Conservation (phyloP, 2,329 filamentous ascomycete genomes). For the Neofusicoccum umdonicola region DNA sequence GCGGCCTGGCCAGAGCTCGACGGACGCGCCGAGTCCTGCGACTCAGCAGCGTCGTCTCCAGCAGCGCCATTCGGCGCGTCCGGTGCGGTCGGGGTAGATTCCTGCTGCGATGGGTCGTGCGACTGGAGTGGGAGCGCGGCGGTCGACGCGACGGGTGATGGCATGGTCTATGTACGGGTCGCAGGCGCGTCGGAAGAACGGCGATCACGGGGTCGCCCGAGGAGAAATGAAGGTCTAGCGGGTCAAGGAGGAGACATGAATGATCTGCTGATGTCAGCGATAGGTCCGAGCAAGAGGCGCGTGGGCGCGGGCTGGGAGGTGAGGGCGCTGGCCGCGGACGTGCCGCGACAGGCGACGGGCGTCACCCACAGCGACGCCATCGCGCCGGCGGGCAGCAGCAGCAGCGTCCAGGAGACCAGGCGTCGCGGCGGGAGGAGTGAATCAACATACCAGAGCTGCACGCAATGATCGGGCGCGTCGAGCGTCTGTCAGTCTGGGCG, state of each 20-base stretch:
- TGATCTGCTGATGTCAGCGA: constrained; percentile 26
- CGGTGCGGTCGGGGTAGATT: constrained; percentile 29
- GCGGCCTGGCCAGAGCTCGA: constrained; percentile 29
- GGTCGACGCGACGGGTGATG: constrained; percentile 31
- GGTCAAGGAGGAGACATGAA: constrained; percentile 29
- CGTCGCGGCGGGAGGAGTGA: constrained; percentile 14
- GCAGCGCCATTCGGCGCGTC: constrained; percentile 28
- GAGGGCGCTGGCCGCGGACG: constrained; percentile 10
- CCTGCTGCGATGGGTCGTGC: constrained; percentile 26
- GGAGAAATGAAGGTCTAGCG: constrained; percentile 20
- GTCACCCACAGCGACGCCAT: constrained; percentile 7
- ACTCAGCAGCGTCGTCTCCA: constrained; percentile 34
- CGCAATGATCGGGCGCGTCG: constrained; percentile 32
- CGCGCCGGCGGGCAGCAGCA: neutral
- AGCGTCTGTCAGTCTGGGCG: constrained; percentile 34
- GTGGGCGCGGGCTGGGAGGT: constrained; percentile 23
- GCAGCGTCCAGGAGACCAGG: neutral
- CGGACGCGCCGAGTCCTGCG: constrained; percentile 27
- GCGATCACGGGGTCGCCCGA: constrained; percentile 30
- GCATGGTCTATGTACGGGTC: constrained; percentile 28
- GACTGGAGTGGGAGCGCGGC: constrained; percentile 24
- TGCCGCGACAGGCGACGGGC: constrained; percentile 12
- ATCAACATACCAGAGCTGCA: constrained; percentile 34
- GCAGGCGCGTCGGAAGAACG: constrained; percentile 24
- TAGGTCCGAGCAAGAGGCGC: constrained; percentile 26